Evolutionary conservation across 441 rosid species (phyloP).

Genomic region (Brassica balearica): DNA sequence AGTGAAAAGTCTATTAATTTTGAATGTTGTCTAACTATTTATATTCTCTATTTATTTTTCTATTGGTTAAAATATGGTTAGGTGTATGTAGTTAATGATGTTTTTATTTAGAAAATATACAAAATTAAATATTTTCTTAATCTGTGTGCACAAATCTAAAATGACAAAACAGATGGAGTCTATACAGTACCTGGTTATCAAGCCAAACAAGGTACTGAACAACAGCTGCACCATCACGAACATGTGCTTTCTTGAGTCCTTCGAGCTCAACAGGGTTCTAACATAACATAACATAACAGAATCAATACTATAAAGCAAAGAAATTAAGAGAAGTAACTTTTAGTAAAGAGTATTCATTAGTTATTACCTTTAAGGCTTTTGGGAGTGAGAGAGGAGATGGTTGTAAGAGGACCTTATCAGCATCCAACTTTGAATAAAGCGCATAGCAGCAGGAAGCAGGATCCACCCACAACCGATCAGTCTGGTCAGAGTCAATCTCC

Average conservation of each 20-base stretch:
- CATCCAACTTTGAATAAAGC: slow-evolving; percentile 76
- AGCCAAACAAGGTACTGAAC: slow-evolving; percentile 98
- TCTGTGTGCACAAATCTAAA: too few relatives aligned
- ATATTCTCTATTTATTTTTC: too few relatives aligned
- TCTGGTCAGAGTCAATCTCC: slow-evolving; percentile 40
- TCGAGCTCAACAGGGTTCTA: slow-evolving; percentile 94
- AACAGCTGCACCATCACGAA: slow-evolving; percentile 99
- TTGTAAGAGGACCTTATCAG: slow-evolving; percentile 71
- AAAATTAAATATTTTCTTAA: too few relatives aligned
- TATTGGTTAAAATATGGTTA: too few relatives aligned
- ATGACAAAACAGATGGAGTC: too few relatives aligned
- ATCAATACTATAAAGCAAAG: not conserved
- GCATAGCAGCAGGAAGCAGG: slow-evolving; percentile 92
- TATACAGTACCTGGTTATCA: slow-evolving; percentile 73
- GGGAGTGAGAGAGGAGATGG: slow-evolving; percentile 93
- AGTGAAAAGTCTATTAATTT: too few relatives aligned
- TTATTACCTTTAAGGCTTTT: slow-evolving; percentile 88
- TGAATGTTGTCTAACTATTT: too few relatives aligned
- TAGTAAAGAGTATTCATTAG: not conserved
- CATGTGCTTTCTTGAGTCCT: slow-evolving; percentile 87
- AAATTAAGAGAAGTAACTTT: slow-evolving; percentile 3
- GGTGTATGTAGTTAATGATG: too few relatives aligned
- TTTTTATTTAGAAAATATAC: too few relatives aligned
- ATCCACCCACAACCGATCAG: slow-evolving; percentile 78
- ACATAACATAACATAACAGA: not conserved